phyloP scores from a whole-genome alignment of 768 basidiomycete genomes.

The Tephrocybe sp. region DNA sequence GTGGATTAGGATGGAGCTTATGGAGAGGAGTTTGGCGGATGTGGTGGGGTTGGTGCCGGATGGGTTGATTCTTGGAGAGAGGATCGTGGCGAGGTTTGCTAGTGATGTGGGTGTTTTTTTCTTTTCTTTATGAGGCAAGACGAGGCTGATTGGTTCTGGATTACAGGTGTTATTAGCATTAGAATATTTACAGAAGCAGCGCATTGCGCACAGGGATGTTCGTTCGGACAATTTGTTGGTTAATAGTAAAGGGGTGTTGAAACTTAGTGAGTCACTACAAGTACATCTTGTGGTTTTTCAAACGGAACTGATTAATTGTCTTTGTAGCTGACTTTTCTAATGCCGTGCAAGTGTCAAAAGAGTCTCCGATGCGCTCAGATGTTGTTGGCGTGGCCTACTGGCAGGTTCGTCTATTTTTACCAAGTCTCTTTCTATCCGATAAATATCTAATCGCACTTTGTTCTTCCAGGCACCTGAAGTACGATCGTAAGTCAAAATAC shows the following conservation, averaged over 20 bases:
- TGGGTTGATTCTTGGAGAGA: conserved; percentile 67
- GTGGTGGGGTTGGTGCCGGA: conserved; percentile 63
- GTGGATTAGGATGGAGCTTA: conserved; percentile 90
- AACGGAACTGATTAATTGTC: neutral
- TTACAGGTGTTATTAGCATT: conserved; percentile 67
- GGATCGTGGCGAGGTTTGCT: conserved; percentile 71
- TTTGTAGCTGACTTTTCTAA: conserved; percentile 83
- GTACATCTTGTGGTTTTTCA: neutral
- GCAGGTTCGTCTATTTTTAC: too few species aligned
- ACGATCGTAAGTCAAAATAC: conserved; percentile 49
- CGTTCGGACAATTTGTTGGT: conserved; percentile 82
- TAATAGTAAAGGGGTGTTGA: conserved; percentile 67
- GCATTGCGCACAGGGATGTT: conserved; percentile 81
- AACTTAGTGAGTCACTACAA: conserved; percentile 54
- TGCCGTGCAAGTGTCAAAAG: conserved; percentile 59
- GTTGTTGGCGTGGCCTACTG: conserved; percentile 75
- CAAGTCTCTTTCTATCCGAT: too few species aligned
- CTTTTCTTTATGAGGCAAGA: neutral
- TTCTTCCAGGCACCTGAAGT: conserved; percentile 85
- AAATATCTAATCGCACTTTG: too few species aligned
- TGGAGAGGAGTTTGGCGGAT: conserved; percentile 87
- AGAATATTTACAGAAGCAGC: conserved; percentile 60
- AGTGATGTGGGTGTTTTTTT: conserved; percentile 59
- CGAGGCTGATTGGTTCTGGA: too few species aligned
- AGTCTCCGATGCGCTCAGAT: conserved; percentile 53